Evolutionary conservation across 2,329 filamentous ascomycete species (phyloP), one percentile per base, ranked within the genome.

Genomic region (Catunica adiposa): DNA sequence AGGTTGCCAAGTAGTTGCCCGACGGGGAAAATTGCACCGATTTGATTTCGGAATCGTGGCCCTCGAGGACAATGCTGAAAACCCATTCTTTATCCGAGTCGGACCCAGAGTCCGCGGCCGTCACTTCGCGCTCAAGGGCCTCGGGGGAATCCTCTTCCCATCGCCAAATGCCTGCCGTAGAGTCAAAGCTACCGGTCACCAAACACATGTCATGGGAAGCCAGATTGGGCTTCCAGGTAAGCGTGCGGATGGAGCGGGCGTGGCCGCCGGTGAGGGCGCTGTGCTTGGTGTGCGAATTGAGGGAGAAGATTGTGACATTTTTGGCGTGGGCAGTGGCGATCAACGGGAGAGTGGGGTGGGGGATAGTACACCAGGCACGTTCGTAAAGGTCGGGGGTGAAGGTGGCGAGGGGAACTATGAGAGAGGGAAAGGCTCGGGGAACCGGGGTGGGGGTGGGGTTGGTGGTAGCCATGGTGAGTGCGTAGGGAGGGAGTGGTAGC

Each of bases 21-120:
- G 79, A 79, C 0, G 86, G 82, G 17, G 77, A 82, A 71, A 89
- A 94, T 1, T 79, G 75, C 60, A 90, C 80, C 29, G 78, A 74
- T 73, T 96, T 84, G 73, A 98, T 86, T 69, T 98, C 92, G 23
- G 85, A 88, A 64, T 97, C 92, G 66, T 97, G 92, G 0, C 92
- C 92, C 64, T 97, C 92, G 0, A 98, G 76, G 1, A 97, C 84
- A 6, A 96, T 82, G 0, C 86, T 86, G 64, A 96, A 94, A 53
- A 89, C 83, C 86, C 92, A 98, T 59, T 95, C 89, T 54, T 89
- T 84, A 11, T 70, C 69, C 15, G 69, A 69, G 4, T 65, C 63
- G 22, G 61, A 61, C 8, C 65, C 64, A 14, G 62, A 62, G 9
- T 61, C 61, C 11, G 59, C 61, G 54, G 61, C 54, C 42, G 62